Percentiles rank a stretch among this genome's conserved stretches.
Evolutionary conservation across 75 land plant species (phyloP).

Genomic region (Larix kaempferi): DNA sequence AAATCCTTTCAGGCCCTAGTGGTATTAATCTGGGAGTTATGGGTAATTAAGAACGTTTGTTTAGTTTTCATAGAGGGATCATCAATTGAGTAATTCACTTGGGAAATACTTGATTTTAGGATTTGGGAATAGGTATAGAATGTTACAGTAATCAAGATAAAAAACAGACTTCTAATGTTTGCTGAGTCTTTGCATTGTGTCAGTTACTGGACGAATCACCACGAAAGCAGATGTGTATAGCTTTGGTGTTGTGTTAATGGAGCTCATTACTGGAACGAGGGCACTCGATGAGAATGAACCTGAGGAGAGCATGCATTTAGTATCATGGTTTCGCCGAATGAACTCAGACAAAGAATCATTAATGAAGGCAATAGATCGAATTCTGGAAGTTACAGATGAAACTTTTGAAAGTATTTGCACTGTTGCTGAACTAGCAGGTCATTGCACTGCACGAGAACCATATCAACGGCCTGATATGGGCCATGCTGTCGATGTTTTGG

Average conservation of each 20-base stretch:
- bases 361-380: slow-evolving; percentile 49
- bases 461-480: slow-evolving; percentile 93
- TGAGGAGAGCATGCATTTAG: slow-evolving; percentile 72
- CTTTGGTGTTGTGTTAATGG: slow-evolving; percentile 84
- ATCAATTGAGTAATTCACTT: slow-evolving; percentile 9
- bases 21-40: background rate
- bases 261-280: slow-evolving; percentile 72
- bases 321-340: slow-evolving; percentile 69
- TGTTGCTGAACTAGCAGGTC: slow-evolving; percentile 82
- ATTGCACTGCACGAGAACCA: slow-evolving; percentile 86
- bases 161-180: slow-evolving; percentile 5
- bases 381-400: slow-evolving; percentile 53
- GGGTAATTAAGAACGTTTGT: background rate
- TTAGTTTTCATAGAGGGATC: background rate
- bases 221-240: slow-evolving; percentile 89
- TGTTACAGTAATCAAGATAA: background rate
- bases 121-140: background rate
- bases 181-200: background rate
- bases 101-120: slow-evolving; percentile 11
- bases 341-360: slow-evolving; percentile 56
- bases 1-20: background rate
- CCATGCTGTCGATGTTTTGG: slow-evolving; percentile 79
- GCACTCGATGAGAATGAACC: slow-evolving; percentile 71
- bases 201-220: slow-evolving; percentile 82
- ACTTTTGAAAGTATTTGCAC: slow-evolving; percentile 47